These are phyloP conservation scores for Primulina tabacum DNA, from an alignment of 257 asterid genomes.

Conservation along the genomic window DNA sequence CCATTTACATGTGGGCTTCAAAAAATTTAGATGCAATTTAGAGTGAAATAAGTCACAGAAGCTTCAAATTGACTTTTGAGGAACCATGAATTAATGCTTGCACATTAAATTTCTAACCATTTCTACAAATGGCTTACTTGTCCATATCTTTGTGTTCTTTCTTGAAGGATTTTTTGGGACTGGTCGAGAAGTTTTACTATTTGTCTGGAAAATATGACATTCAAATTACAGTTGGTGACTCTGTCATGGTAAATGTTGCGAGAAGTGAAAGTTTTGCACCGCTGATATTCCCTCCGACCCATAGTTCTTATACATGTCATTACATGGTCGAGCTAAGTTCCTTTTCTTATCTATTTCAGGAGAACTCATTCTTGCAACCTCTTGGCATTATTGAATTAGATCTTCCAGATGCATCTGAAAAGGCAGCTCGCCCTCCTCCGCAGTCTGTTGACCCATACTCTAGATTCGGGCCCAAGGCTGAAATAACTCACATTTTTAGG, in stretches of 20 bases:
- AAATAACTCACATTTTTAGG: constrained; percentile 83
- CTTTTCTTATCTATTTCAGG: constrained; percentile 48
- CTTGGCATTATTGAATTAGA: constrained; percentile 79
- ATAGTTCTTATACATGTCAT: constrained; percentile 9
- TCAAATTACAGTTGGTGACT: constrained; percentile 88
- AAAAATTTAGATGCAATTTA: constrained; percentile 4
- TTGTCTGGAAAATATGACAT: constrained; percentile 82
- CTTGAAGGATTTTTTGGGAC: constrained; percentile 94
- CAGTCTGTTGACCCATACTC: constrained; percentile 64
- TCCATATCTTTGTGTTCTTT: constrained; percentile 23
- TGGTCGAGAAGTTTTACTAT: constrained; percentile 87
- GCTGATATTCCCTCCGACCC: constrained; percentile 11
- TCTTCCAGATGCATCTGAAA: constrained; percentile 90
- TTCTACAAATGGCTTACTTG: constrained; percentile 12
- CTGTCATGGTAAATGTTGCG: constrained; percentile 64
- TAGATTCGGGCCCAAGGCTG: constrained; percentile 87
- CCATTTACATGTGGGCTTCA: constrained; percentile 1
- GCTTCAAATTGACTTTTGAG: constrained; percentile 2
- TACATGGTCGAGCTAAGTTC: constrained; percentile 19
- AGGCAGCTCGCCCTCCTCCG: constrained; percentile 88
- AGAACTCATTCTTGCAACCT: constrained; percentile 80
- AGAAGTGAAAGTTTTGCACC: constrained; percentile 15
- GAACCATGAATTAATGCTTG: constrained; percentile 1
- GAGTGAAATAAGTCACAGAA: constrained; percentile 1
- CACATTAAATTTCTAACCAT: constrained; percentile 2